phyloP scores from a whole-genome alignment of 352 stramenopile species.

The Globisporangium polare region DNA sequence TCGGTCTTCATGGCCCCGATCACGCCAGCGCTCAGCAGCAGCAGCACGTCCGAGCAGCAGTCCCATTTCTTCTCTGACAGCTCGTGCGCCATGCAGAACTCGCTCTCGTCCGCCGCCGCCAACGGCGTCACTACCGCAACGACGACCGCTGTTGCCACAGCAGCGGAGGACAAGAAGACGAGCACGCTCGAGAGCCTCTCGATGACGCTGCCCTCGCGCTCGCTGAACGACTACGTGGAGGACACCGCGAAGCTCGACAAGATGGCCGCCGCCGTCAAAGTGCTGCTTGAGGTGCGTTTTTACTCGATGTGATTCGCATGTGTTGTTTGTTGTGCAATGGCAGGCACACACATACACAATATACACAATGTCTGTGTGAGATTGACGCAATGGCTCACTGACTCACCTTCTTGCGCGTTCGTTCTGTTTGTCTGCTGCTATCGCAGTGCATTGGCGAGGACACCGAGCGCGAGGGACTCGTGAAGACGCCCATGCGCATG shows the following conservation, averaged over 20 bases:
- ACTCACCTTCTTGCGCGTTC: not conserved
- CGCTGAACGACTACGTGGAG: conserved; percentile 58
- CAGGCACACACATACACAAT: not conserved
- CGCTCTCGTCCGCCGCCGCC: conserved; percentile 9
- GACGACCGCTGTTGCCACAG: conserved; percentile 1
- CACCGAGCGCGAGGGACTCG: conserved; percentile 90
- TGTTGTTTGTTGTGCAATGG: not conserved
- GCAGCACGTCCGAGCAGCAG: conserved; percentile 14
- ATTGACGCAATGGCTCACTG: not conserved
- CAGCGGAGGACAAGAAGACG: conserved; percentile 1
- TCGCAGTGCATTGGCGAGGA: conserved; percentile 93
- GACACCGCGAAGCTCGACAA: conserved; percentile 84
- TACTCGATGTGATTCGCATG: not conserved
- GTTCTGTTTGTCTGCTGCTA: conserved; percentile 1
- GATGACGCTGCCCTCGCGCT: conserved; percentile 58
- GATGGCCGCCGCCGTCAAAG: conserved; percentile 92
- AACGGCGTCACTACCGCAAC: not conserved
- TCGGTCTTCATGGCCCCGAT: conserved; percentile 35
- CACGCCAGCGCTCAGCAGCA: conserved; percentile 19
- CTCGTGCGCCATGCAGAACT: conserved; percentile 33
- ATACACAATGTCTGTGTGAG: no score
- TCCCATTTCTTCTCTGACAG: conserved; percentile 5
- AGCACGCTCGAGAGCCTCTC: conserved; percentile 43
- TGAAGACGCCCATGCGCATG: conserved; percentile 97
- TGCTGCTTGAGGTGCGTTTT: conserved; percentile 83